A percentile compares a stretch with the other conserved stretches of the same genome.
Conservation (phyloP, 208 protist species). For the Trichomonas vaginalis region DNA sequence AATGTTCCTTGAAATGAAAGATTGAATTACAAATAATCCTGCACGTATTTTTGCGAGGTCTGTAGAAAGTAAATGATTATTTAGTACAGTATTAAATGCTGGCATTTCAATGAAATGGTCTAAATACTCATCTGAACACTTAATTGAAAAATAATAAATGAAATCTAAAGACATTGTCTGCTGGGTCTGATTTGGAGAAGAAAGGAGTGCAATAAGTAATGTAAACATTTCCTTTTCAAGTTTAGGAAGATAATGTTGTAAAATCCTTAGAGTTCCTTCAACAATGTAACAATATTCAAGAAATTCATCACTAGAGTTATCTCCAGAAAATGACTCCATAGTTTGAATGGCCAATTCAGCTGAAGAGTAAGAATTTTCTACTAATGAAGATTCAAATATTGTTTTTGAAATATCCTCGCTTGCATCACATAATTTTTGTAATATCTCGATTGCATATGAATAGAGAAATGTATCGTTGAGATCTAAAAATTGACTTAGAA, state of each 20-base stretch:
- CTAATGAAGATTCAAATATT: background rate
- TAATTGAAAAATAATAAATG: background rate
- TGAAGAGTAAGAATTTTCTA: background rate
- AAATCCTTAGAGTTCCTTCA: background rate
- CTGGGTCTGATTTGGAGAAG: background rate
- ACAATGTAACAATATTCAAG: background rate
- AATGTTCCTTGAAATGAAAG: background rate
- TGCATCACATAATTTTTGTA: background rate
- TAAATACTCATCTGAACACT: background rate
- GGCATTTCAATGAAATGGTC: background rate
- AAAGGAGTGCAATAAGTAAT: background rate
- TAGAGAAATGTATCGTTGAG: background rate
- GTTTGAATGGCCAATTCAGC: background rate
- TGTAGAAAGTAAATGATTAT: background rate
- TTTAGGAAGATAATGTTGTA: background rate
- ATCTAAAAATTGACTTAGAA: background rate
- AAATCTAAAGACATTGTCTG: background rate
- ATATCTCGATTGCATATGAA: background rate
- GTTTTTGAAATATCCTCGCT: background rate
- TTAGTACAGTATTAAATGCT: background rate
- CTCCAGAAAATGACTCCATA: background rate
- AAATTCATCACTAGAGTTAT: background rate
- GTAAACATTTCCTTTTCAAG: background rate
- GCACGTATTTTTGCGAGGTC: background rate
- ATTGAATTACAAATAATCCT: background rate